Percentiles rank a stretch among this genome's conserved stretches.
Conservation (phyloP, 2,329 filamentous ascomycete species). For the Coniella lustricola region DNA sequence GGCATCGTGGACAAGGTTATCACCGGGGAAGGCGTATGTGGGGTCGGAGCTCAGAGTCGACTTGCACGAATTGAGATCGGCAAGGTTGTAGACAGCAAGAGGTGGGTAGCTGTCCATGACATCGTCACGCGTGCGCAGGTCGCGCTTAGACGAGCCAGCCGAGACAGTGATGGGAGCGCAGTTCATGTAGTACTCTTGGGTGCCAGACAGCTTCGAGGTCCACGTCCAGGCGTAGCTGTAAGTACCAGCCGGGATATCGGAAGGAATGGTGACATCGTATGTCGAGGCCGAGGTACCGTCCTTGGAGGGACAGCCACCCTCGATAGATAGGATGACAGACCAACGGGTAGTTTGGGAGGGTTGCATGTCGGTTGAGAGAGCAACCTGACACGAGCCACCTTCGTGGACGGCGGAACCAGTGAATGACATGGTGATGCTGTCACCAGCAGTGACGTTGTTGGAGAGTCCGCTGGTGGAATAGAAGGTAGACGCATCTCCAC, state of each 20-base stretch:
- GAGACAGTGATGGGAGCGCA: slow-evolving; percentile 69
- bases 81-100: slow-evolving; percentile 65
- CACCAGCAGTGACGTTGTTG: slow-evolving; percentile 14
- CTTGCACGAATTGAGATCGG: slow-evolving; percentile 53
- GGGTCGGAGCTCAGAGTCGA: slow-evolving; percentile 53
- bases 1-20: slow-evolving; percentile 32
- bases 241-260: slow-evolving; percentile 64
- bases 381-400: slow-evolving; percentile 90
- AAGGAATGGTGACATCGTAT: slow-evolving; percentile 67
- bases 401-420: slow-evolving; percentile 62
- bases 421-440: slow-evolving; percentile 11
- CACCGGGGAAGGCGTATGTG: slow-evolving; percentile 59
- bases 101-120: slow-evolving; percentile 36
- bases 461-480: slow-evolving; percentile 13
- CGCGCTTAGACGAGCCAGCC: slow-evolving; percentile 21
- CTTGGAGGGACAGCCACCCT: slow-evolving; percentile 74
- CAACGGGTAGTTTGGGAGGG: slow-evolving; percentile 63
- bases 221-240: slow-evolving; percentile 88
- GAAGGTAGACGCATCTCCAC: slow-evolving; percentile 10
- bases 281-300: slow-evolving; percentile 45
- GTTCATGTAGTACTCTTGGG: slow-evolving; percentile 98
- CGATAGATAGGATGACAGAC: slow-evolving; percentile 84
- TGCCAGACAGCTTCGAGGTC: slow-evolving; percentile 71
- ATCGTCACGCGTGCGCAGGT: slow-evolving; percentile 20
- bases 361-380: slow-evolving; percentile 68